Conservation (phyloP, 2,329 filamentous ascomycete species). For the Apiospora phragmitis region DNA sequence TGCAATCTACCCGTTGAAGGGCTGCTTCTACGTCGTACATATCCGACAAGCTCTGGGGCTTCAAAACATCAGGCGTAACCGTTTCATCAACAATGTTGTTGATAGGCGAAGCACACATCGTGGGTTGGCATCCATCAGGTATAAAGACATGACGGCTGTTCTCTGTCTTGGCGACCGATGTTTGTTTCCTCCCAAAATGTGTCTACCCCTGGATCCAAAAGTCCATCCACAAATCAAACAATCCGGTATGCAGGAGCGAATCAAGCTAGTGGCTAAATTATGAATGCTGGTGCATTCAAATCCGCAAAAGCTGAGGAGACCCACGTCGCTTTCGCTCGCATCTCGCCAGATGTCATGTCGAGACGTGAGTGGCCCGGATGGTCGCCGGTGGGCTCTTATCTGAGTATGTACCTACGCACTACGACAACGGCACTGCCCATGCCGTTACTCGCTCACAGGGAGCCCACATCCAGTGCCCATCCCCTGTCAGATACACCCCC, state of each 20-base stretch:
- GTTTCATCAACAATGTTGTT: not conserved
- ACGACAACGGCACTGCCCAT: not conserved
- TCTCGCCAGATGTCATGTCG: constrained; percentile 4
- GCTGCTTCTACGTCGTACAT: not conserved
- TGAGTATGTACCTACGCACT: not conserved
- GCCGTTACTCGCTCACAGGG: not conserved
- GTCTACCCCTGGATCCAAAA: not conserved
- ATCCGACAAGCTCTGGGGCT: not conserved
- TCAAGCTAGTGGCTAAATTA: constrained; percentile 4
- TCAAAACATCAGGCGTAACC: not conserved
- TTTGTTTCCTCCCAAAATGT: constrained; percentile 1
- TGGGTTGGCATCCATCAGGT: not conserved
- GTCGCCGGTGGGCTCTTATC: not conserved
- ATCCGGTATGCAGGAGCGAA: not conserved
- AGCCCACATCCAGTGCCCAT: constrained; percentile 2
- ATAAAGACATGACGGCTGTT: not conserved
- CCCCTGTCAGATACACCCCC: not conserved
- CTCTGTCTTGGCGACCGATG: constrained; percentile 3
- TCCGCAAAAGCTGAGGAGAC: not conserved
- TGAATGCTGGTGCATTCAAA: constrained; percentile 1
- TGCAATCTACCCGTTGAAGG: not conserved
- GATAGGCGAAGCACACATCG: not conserved
- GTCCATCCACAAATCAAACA: constrained; percentile 4
- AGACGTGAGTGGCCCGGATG: not conserved
- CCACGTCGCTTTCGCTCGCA: not conserved